Evolutionary conservation across 75 land plant species (phyloP).

Genomic region (Ceratopteris richardii): DNA sequence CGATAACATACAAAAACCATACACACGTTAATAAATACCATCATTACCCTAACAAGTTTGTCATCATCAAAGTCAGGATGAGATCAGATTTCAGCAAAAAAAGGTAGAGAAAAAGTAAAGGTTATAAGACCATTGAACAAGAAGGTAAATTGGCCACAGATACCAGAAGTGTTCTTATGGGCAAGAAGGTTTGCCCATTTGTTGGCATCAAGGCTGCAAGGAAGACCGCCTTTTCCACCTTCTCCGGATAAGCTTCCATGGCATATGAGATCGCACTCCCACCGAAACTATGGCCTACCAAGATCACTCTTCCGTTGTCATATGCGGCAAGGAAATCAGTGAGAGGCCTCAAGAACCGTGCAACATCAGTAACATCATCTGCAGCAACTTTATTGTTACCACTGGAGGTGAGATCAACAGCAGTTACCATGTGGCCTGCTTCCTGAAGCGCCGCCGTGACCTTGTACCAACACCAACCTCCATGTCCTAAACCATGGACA

Average conservation of each 20-base stretch:
- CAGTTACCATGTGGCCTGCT: constrained; percentile 22
- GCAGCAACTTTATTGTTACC: constrained; percentile 26
- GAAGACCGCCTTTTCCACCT: constrained; percentile 33
- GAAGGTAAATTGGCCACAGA: no score
- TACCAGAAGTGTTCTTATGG: neutral
- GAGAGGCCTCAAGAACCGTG: constrained; percentile 32
- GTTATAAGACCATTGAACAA: no score
- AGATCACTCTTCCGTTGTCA: constrained; percentile 39
- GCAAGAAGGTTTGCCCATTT: neutral
- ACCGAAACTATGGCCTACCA: constrained; percentile 76
- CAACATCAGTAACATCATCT: constrained; percentile 17
- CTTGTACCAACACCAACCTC: constrained; percentile 55
- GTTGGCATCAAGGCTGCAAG: constrained; percentile 39
- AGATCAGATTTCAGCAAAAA: no score
- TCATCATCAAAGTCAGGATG: neutral
- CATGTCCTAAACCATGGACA: constrained; percentile 33
- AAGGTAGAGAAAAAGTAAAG: no score
- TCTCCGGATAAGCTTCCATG: constrained; percentile 27
- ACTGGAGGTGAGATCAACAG: constrained; percentile 36
- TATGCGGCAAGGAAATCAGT: constrained; percentile 18
- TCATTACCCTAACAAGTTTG: no score
- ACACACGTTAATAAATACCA: no score
- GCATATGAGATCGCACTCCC: constrained; percentile 54
- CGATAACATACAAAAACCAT: no score
- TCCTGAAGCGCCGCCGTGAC: constrained; percentile 17